phyloP scores from a whole-genome alignment of 2,329 filamentous ascomycete genomes.

The Dryadomyces quercus-mongolicae region DNA sequence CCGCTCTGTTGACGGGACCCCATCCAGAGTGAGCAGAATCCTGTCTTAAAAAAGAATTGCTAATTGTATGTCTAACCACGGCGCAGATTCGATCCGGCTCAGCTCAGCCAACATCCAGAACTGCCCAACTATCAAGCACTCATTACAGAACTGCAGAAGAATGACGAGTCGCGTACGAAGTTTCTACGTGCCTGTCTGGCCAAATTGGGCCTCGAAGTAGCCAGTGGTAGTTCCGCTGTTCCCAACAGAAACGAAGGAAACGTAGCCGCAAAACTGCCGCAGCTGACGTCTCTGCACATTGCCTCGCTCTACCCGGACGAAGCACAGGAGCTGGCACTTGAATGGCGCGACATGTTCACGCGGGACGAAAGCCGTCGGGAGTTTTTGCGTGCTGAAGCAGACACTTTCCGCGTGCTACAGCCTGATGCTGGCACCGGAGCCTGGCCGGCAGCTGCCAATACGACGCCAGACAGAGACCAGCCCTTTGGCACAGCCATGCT shows the following conservation, averaged over 20 bases:
- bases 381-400: slow-evolving; percentile 67
- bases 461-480: background rate
- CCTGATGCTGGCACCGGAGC: slow-evolving; percentile 30
- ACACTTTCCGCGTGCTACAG: slow-evolving; percentile 69
- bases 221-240: slow-evolving; percentile 47
- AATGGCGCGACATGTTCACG: slow-evolving; percentile 55
- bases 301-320: slow-evolving; percentile 55
- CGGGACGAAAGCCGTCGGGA: slow-evolving; percentile 49
- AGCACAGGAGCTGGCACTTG: slow-evolving; percentile 44
- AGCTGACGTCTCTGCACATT: slow-evolving; percentile 70
- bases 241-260: no score
- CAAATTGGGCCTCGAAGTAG: slow-evolving; percentile 74
- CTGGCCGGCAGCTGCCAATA: no score
- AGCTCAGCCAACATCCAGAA: slow-evolving; percentile 56
- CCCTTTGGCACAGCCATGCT: slow-evolving; percentile 9
- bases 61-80: no score
- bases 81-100: slow-evolving; percentile 71
- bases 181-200: slow-evolving; percentile 71
- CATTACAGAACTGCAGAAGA: slow-evolving; percentile 52
- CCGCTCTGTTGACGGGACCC: slow-evolving; percentile 68
- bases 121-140: slow-evolving; percentile 59
- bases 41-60: no score
- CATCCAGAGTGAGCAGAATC: slow-evolving; percentile 97
- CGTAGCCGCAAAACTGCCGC: slow-evolving; percentile 50
- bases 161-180: slow-evolving; percentile 53